phyloP scores from a whole-genome alignment of 306 rosid species.

The Prunus mira region DNA sequence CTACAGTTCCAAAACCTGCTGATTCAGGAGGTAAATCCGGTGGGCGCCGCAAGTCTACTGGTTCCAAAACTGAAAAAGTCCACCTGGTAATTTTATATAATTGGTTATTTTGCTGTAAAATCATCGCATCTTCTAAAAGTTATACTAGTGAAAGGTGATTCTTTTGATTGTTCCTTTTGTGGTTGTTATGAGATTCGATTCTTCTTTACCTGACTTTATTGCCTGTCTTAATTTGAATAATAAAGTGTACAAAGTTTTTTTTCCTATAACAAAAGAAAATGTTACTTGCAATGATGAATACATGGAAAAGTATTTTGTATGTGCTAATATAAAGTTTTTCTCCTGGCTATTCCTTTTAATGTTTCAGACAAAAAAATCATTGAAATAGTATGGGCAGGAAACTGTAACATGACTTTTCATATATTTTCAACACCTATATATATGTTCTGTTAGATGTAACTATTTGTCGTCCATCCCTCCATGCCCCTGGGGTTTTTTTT shows the following conservation, averaged over 20 bases:
- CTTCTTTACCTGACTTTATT: background rate
- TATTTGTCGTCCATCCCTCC: background rate
- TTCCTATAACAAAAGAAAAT: background rate
- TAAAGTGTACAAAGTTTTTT: background rate
- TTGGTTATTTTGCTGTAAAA: slow-evolving; percentile 5
- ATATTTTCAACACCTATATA: background rate
- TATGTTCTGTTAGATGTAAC: background rate
- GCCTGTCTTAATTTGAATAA: background rate
- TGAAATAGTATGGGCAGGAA: background rate
- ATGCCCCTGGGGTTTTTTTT: slow-evolving; percentile 11
- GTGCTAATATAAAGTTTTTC: background rate
- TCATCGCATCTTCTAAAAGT: slow-evolving; percentile 9
- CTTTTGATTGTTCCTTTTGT: background rate
- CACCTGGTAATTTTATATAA: slow-evolving; percentile 62
- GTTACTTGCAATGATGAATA: background rate
- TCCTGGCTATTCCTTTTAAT: background rate
- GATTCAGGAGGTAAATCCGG: slow-evolving; percentile 69
- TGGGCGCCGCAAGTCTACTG: slow-evolving; percentile 70
- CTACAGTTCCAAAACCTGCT: slow-evolving; percentile 80
- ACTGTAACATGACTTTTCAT: background rate
- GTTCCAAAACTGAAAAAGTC: slow-evolving; percentile 84
- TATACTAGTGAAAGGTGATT: slow-evolving; percentile 10
- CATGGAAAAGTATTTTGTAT: background rate
- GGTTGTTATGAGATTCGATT: background rate
- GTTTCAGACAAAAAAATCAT: background rate